These are phyloP conservation scores for Oldenlandia corymbosa DNA, from an alignment of 257 asterid genomes.

Conservation along the genomic window DNA sequence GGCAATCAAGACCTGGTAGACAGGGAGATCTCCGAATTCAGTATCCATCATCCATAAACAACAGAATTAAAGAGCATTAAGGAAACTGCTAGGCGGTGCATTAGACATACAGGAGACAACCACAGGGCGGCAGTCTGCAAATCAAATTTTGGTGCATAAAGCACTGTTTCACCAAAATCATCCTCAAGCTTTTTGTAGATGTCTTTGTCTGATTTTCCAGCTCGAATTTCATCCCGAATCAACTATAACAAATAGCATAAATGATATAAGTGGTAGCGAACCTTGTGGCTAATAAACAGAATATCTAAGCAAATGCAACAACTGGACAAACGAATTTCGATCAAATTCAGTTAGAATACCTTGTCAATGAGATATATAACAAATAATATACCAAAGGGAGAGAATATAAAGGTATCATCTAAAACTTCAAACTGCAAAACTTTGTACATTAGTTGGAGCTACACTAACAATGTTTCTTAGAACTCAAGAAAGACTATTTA, in stretches of 20 bases:
- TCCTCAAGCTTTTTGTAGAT: conserved; percentile 79
- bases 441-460: background rate
- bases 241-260: conserved; percentile 32
- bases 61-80: background rate
- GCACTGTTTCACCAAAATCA: conserved; percentile 89
- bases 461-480: background rate
- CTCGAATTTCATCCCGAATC: conserved; percentile 66
- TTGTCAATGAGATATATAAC: background rate
- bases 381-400: background rate
- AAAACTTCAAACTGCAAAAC: too few species aligned
- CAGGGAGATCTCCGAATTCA: conserved; percentile 11
- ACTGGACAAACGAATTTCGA: background rate
- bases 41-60: background rate
- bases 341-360: background rate
- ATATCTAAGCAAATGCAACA: background rate
- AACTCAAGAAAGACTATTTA: background rate
- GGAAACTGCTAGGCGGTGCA: background rate
- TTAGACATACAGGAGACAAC: conserved; percentile 74
- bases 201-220: conserved; percentile 82
- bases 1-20: conserved; percentile 55
- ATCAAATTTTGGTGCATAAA: conserved; percentile 82
- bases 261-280: background rate
- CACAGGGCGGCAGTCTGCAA: conserved; percentile 91
- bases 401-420: too few species aligned
- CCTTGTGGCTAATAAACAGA: background rate